These are phyloP conservation scores for Schizosaccharomyces japonicus DNA, from an alignment of 805 yeast species.

Conservation along the genomic window DNA sequence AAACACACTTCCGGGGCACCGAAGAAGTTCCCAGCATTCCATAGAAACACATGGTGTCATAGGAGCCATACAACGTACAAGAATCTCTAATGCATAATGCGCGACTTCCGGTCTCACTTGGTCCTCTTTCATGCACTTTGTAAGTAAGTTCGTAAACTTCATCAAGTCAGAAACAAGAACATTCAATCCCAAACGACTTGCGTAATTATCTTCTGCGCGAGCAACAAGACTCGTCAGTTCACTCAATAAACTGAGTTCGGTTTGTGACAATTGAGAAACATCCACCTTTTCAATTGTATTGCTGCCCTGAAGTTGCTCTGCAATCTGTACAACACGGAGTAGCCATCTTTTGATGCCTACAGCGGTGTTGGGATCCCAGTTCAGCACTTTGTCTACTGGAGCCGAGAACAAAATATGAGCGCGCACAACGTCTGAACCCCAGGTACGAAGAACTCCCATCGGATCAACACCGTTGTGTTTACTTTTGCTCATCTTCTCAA, in stretches of 20 bases:
- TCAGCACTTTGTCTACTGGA: conserved; percentile 54
- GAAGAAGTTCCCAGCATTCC: neutral
- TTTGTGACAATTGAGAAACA: conserved; percentile 3
- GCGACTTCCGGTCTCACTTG: too few relatives aligned
- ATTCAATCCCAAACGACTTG: conserved; percentile 50
- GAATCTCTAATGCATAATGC: conserved; percentile 11
- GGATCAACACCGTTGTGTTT: conserved; percentile 91
- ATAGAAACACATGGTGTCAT: neutral
- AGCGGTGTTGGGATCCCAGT: conserved; percentile 79
- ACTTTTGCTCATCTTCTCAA: conserved; percentile 90
- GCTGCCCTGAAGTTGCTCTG: conserved; percentile 4
- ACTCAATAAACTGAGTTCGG: conserved; percentile 12
- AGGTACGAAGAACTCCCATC: conserved; percentile 37
- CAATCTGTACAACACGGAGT: conserved; percentile 17
- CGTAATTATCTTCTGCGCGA: conserved; percentile 26
- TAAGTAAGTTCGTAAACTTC: conserved; percentile 46
- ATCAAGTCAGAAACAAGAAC: conserved; percentile 74
- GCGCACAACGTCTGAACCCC: conserved; percentile 86
- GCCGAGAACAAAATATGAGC: conserved; percentile 87
- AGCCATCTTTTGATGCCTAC: conserved; percentile 79
- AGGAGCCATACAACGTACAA: conserved; percentile 15
- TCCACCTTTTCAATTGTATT: neutral
- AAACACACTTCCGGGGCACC: neutral
- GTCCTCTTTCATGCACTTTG: conserved; percentile 13
- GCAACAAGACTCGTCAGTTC: conserved; percentile 37